Conservation (phyloP, 2,329 filamentous ascomycete species). For the Penicillium sp. region DNA sequence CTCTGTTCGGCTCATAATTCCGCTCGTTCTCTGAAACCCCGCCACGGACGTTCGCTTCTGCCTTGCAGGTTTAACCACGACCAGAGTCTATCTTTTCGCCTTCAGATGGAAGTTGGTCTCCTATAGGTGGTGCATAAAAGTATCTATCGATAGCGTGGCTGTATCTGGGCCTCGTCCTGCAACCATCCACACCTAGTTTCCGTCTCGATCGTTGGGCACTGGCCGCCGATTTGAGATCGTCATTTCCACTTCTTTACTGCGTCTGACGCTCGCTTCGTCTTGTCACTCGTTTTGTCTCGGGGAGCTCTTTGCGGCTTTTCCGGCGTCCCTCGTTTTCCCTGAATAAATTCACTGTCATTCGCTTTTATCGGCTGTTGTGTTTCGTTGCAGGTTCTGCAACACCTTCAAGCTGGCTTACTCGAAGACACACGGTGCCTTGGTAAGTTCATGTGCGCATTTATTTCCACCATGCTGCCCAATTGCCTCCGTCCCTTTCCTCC, state of each 20-base stretch:
- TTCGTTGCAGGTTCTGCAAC: conserved; percentile 50
- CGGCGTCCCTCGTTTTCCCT: conserved; percentile 44
- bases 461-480: conserved; percentile 33
- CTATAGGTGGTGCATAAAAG: conserved; percentile 24
- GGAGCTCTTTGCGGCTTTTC: conserved; percentile 39
- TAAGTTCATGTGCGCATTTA: conserved; percentile 35
- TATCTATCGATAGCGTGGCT: conserved; percentile 30
- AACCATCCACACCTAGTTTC: conserved; percentile 38
- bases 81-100: conserved; percentile 15
- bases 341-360: conserved; percentile 52
- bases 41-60: conserved; percentile 23
- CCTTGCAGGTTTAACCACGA: conserved; percentile 19
- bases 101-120: conserved; percentile 26
- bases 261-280: conserved; percentile 41
- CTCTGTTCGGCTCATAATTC: conserved; percentile 20
- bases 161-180: conserved; percentile 33
- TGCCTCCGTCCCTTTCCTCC: conserved; percentile 4
- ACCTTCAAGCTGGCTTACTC: conserved; percentile 57
- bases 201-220: conserved; percentile 31
- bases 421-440: conserved; percentile 51
- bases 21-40: conserved; percentile 23
- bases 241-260: conserved; percentile 36
- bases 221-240: conserved; percentile 42
- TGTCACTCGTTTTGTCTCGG: conserved; percentile 53
- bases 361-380: conserved; percentile 49